phyloP scores from a whole-genome alignment of 2,329 filamentous ascomycete genomes.

The Talaromyces piceae region DNA sequence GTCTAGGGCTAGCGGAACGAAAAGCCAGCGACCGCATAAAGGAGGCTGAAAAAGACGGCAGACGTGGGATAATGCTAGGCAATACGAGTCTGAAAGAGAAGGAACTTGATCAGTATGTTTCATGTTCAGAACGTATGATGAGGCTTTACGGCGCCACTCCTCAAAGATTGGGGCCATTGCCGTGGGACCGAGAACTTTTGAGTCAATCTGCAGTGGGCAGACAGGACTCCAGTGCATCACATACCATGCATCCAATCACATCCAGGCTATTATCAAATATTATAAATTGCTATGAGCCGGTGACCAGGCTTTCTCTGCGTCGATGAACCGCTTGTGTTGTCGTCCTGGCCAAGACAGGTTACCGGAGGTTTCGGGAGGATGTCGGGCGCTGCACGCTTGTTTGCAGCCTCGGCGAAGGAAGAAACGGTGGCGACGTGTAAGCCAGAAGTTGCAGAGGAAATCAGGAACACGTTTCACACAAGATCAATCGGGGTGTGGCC shows the following conservation, averaged over 20 bases:
- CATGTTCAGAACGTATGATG: background rate
- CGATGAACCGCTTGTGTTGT: constrained; percentile 1
- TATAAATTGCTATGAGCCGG: background rate
- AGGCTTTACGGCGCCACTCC: background rate
- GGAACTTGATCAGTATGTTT: background rate
- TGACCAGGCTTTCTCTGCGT: background rate
- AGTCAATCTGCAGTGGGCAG: background rate
- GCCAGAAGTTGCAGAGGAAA: background rate
- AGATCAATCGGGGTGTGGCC: background rate
- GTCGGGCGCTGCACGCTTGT: constrained; percentile 7
- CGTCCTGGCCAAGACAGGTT: constrained; percentile 6
- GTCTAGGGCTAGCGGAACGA: constrained; percentile 10
- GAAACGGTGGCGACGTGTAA: constrained; percentile 1
- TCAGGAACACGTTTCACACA: background rate
- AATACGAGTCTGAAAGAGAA: background rate
- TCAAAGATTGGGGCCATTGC: background rate
- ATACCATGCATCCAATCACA: background rate
- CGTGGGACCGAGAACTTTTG: constrained; percentile 1
- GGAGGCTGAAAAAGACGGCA: background rate
- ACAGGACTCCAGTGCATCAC: background rate
- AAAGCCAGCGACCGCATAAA: constrained; percentile 2
- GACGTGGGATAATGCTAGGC: background rate
- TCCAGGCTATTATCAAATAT: background rate
- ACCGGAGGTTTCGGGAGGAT: constrained; percentile 9
- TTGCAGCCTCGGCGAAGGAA: background rate